Evolutionary conservation across 352 stramenopile species (phyloP), one percentile per base, ranked within the genome.

Genomic region (Pythium vanterpoolii): DNA sequence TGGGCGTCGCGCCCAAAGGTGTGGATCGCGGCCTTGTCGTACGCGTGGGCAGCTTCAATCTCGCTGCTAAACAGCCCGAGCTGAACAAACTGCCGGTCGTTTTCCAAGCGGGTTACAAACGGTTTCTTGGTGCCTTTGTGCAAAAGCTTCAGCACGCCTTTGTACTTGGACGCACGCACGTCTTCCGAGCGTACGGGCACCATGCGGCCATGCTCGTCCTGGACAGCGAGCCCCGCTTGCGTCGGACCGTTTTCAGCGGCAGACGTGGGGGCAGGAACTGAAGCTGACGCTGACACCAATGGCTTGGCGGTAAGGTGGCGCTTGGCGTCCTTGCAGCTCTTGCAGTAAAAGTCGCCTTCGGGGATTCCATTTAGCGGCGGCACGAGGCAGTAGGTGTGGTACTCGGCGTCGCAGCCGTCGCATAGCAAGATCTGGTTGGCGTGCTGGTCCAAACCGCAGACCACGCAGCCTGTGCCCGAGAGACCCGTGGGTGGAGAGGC

Each of bases 401-500:
- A 94, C 73, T 94, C 85, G n/a, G 71, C 83, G 52, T 91, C 80
- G 62, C 85, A 94, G 66, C 84, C 82, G 56, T 94, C 85, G 33
- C 85, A 94, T 9, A 94, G 74, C 47, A 94, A 46, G 56, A 94
- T 94, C 57, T 79, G 86, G 68, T 89, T 79, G 23, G 76, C 83
- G 62, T 92, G 79, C 61, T 89, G 79, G 69, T 90, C 76, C 27
- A 74, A 60, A 5, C 85, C 72, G 55, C 85, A 94, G 27, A 88
- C 72, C 26, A 80, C 72, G 60, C 85, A 94, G 48, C 83, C 64
- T 27, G 62, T 58, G 36, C 62, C 44, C 26, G 19, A 27, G 19
- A 33, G 24, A 30, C 34, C 34, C 34, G 34, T 3, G 34, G 34
- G 34, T n/a, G 5, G 34, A n/a, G n/a, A n/a, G n/a, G n/a, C n/a